These are phyloP conservation scores for Podospora comata DNA, from an alignment of 495 filamentous ascomycete species.

Conservation along the genomic window DNA sequence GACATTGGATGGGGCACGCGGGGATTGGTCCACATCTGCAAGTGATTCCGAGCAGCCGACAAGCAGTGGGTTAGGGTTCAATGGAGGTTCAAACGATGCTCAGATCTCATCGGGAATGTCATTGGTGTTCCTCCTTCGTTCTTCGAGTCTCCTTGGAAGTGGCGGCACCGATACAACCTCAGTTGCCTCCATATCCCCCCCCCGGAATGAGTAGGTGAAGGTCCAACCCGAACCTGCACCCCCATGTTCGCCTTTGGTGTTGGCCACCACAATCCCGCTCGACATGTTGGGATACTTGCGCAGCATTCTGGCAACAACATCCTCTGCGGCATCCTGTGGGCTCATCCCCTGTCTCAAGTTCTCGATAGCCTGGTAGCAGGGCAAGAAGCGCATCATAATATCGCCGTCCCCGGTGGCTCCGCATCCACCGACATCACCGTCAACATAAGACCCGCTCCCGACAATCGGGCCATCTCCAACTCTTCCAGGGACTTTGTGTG, in stretches of 20 bases:
- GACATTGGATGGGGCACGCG: background rate
- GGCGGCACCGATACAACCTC: constrained; percentile 41
- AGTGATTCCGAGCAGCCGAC: background rate
- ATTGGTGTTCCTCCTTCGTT: background rate
- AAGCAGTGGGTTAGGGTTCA: constrained; percentile 10
- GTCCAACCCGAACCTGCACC: constrained; percentile 48
- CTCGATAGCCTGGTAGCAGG: constrained; percentile 51
- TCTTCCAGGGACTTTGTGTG: constrained; percentile 46
- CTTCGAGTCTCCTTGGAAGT: background rate
- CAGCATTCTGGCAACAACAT: constrained; percentile 46
- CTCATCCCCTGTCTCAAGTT: constrained; percentile 43
- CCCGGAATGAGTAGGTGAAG: constrained; percentile 45
- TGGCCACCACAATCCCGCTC: constrained; percentile 47
- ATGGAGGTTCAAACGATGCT: background rate
- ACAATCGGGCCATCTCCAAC: constrained; percentile 50
- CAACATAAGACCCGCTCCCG: constrained; percentile 49
- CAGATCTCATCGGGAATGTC: constrained; percentile 5
- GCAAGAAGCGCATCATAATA: constrained; percentile 51
- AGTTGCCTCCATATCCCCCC: constrained; percentile 42
- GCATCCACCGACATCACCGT: constrained; percentile 48
- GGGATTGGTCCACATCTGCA: background rate
- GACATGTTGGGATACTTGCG: constrained; percentile 40
- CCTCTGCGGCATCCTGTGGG: constrained; percentile 42
- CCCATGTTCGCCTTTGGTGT: constrained; percentile 41
- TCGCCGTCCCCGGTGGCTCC: constrained; percentile 51